These are phyloP conservation scores for Amylocystis lapponica DNA, from an alignment of 768 basidiomycete species.

Conservation along the genomic window DNA sequence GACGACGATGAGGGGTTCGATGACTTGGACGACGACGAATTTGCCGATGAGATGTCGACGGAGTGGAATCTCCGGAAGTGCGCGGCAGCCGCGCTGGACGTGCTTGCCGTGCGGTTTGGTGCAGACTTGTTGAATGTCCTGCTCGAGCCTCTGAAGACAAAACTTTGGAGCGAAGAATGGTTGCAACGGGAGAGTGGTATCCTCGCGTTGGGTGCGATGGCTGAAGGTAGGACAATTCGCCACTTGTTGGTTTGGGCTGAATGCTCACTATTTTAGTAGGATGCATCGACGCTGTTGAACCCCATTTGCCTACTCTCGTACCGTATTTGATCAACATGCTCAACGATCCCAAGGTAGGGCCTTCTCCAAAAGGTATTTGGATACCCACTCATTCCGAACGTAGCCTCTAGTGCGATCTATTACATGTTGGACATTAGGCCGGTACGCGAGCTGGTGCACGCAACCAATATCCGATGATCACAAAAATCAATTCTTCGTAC, in stretches of 20 bases:
- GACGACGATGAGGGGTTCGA: slow-evolving; percentile 74
- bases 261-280: slow-evolving; percentile 40
- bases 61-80: slow-evolving; percentile 99
- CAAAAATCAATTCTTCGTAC: slow-evolving; percentile 87
- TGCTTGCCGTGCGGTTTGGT: slow-evolving; percentile 89
- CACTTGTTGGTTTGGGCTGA: not conserved
- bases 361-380: not conserved
- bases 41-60: slow-evolving; percentile 94
- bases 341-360: slow-evolving; percentile 80
- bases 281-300: slow-evolving; percentile 93
- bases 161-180: slow-evolving; percentile 92
- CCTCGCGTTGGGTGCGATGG: slow-evolving; percentile 94
- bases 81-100: slow-evolving; percentile 94
- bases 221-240: slow-evolving; percentile 68
- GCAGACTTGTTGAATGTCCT: slow-evolving; percentile 86
- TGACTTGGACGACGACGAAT: slow-evolving; percentile 86
- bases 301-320: slow-evolving; percentile 88
- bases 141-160: slow-evolving; percentile 84
- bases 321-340: slow-evolving; percentile 90
- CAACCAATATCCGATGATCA: slow-evolving; percentile 80
- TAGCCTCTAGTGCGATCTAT: slow-evolving; percentile 97
- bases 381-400: not conserved
- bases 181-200: slow-evolving; percentile 93
- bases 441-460: slow-evolving; percentile 98
- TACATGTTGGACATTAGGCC: slow-evolving; percentile 98